These are phyloP conservation scores for Lasiodiplodia citricola DNA, from an alignment of 2,329 filamentous ascomycete genomes.

Conservation along the genomic window DNA sequence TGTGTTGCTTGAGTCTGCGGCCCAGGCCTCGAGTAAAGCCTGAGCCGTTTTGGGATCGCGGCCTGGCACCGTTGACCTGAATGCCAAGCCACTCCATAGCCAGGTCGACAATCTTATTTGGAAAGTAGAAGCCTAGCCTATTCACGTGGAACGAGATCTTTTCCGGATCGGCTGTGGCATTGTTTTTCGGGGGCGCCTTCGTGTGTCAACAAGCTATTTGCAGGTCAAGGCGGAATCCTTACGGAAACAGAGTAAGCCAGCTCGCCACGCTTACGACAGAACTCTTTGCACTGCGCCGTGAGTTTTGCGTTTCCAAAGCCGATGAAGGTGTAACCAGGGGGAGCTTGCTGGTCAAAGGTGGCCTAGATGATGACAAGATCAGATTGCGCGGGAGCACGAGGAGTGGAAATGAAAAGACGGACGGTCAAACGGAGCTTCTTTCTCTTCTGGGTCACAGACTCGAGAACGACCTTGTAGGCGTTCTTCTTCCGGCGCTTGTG, in stretches of 20 bases:
- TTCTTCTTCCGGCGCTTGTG: conserved; percentile 43
- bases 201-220: conserved; percentile 28
- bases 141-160: conserved; percentile 65
- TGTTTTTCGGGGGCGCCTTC: conserved; percentile 52
- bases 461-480: conserved; percentile 63
- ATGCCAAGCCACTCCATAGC: conserved; percentile 59
- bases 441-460: conserved; percentile 64
- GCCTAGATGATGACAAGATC: conserved; percentile 52
- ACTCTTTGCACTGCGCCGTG: conserved; percentile 62
- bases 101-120: conserved; percentile 62
- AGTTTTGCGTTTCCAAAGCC: conserved; percentile 65
- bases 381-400: conserved; percentile 28
- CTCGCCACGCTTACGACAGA: conserved; percentile 60
- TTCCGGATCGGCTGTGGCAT: conserved; percentile 55
- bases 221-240: conserved; percentile 39
- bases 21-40: conserved; percentile 42
- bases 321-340: conserved; percentile 66
- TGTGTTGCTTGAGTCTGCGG: conserved; percentile 1
- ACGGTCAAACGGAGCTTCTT: conserved; percentile 61
- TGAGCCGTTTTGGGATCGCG: conserved; percentile 32
- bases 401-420: conserved; percentile 35
- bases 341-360: conserved; percentile 60
- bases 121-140: conserved; percentile 68
- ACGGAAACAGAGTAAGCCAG: conserved; percentile 66
- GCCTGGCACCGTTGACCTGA: conserved; percentile 32